These are phyloP conservation scores for Trichoderma orchidacearum DNA, from an alignment of 495 filamentous ascomycete species.

Conservation along the genomic window DNA sequence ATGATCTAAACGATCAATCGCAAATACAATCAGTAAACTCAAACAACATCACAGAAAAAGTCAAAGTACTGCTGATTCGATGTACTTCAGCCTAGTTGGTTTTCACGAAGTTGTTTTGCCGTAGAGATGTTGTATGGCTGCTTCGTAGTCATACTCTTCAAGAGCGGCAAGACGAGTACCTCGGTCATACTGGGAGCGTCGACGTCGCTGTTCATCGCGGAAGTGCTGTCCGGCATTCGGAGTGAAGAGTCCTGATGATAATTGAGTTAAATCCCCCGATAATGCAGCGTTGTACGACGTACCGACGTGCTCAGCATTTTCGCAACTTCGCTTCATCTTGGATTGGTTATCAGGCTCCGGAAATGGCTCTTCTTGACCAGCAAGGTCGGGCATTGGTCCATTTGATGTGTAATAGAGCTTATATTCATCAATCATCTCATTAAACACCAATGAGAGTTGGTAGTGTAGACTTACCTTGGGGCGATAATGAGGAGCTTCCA, in stretches of 20 bases:
- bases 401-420: conserved; percentile 38
- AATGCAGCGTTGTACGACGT: conserved; percentile 14
- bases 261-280: not conserved
- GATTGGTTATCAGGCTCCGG: conserved; percentile 68
- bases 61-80: not conserved
- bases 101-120: not conserved
- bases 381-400: conserved; percentile 23
- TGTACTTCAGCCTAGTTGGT: not conserved
- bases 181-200: conserved; percentile 64
- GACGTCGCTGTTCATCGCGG: conserved; percentile 62
- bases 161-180: conserved; percentile 48
- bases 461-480: conserved; percentile 50
- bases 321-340: conserved; percentile 71
- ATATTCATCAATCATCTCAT: conserved; percentile 4
- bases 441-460: not conserved
- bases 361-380: conserved; percentile 53
- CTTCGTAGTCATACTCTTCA: conserved; percentile 43
- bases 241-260: conserved; percentile 48
- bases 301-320: conserved; percentile 80
- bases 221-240: conserved; percentile 59
- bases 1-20: not conserved
- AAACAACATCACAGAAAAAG: not conserved
- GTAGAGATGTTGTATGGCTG: conserved; percentile 13
- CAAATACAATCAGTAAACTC: not conserved
- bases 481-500: conserved; percentile 64